Evolutionary conservation across 1,139 yeast species (phyloP), one percentile per base, ranked within the genome.

Genomic region (Eremothecium cymbalariae): DNA sequence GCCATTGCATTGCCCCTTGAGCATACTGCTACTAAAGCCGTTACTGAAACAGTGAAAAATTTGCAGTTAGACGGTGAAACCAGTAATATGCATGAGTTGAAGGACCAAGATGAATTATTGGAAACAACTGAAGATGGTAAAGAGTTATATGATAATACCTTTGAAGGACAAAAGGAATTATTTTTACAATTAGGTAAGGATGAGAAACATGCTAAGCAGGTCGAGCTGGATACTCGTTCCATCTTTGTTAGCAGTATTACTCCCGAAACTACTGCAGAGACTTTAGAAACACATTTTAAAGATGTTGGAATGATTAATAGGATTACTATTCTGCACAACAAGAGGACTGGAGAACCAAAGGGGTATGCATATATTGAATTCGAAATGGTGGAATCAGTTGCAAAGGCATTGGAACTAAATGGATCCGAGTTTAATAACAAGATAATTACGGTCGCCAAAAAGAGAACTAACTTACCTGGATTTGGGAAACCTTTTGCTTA

Each of bases 241-340:
- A 70, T 88, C 17, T 88, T 81, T 56, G 84, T 88, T 14, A 94
- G 95, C 13, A 85, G 85, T 51, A 93, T 88, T 16, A 94, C 84
- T 50, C 79, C 78, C 50, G 79, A 74, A 8, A 63, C 88, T 3
- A 73, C 88, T 3, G 94, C 95, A 7, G 76, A 78, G 43, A 90
- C 82, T 50, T 65, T 88, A 25, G 93, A 85, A 54, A 76, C 78
- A 36, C 83, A 79, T 47, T 85, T 88, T 59, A 70, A 74, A 33
- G 59, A 71, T 7, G 77, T 81, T 39, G 97, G 96, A 1, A 68
- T 71, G 2, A 83, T 88, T 32, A 79, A 84, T 49, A 68, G 96
- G 47, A 88, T 88, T 25, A 88, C 95, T 1, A 81, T 88, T 16
- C 43, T 54, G 14, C 44, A 44, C 25, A 49, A 50, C 28, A 51